Evolutionary conservation across 768 basidiomycete species (phyloP), one percentile per base, ranked within the genome.

Genomic region (Candolleomyces eurysporus): DNA sequence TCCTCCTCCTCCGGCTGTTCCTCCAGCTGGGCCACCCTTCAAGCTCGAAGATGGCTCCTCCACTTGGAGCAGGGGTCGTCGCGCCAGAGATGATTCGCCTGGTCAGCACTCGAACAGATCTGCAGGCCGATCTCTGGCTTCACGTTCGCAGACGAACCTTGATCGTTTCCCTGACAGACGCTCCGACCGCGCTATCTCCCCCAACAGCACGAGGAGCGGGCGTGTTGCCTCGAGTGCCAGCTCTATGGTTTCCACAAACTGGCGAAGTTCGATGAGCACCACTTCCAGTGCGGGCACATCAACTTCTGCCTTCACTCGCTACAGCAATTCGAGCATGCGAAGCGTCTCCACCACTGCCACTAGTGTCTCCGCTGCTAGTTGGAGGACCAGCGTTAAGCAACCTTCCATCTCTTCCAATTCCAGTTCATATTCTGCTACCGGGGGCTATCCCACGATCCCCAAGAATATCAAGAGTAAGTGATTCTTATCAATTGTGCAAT

Each of bases 391-490:
- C 64, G 70, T 72, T 64, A 78, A 79, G 64, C 69, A 74, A 16
- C 66, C 73, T 39, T 66, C 69, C 52, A 57, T 61, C 40, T 55
- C 60, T 2, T 61, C 59, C 48, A 59, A 49, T 17, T 52, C 60
- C 30, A 73, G 70, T 36, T 69, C 72, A 42, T 63, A 68, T 60
- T 71, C 66, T 60, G 69, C 64, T 59, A 68, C 71, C 66, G 67
- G 68, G 50, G 60, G 71, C 51, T 71, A 74, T 63, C 58, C 73
- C 48, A 64, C 73, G 21, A 65, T 82, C 21, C 85, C 87, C 58
- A 86, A 82, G 80, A 94, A 92, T 73, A 79, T 94, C 81, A 94
- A 94, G 82, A 78, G 92, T 94, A 69, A 74, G 89, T 83, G 54
- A 13, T 58, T 16, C 30, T 64, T 32, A 53, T 50, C 45, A 30